Evolutionary conservation across 139 green algal species (phyloP).

Genomic region (Dunaliella primolecta): DNA sequence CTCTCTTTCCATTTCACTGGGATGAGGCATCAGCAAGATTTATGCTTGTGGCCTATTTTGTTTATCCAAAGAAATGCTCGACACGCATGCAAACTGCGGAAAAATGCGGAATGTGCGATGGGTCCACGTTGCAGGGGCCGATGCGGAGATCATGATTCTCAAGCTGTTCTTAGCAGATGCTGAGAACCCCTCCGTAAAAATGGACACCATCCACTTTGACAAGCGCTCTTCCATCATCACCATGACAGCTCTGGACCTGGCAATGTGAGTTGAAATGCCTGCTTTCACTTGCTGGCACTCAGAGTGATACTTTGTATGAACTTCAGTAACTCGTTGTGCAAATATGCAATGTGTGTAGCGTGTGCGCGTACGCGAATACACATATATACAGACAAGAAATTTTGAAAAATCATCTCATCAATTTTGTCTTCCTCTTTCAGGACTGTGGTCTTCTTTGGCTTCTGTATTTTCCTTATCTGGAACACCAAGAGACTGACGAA

Average conservation of each 20-base stretch:
- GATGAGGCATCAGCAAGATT: too few relatives aligned
- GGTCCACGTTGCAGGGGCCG: background rate
- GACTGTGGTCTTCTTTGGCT: constrained; percentile 11
- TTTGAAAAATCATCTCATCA: too few relatives aligned
- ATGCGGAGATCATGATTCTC: constrained; percentile 14
- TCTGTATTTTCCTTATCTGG: constrained; percentile 22
- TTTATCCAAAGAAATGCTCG: too few relatives aligned
- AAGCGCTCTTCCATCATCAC: constrained; percentile 31
- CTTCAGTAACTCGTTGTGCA: too few relatives aligned
- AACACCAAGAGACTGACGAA: background rate
- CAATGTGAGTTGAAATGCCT: constrained; percentile 24
- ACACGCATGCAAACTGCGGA: too few relatives aligned
- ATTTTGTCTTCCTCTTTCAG: too few relatives aligned
- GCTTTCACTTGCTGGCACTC: background rate
- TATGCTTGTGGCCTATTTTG: too few relatives aligned
- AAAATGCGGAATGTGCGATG: background rate
- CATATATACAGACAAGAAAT: too few relatives aligned
- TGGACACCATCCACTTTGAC: constrained; percentile 3
- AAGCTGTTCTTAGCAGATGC: constrained; percentile 10
- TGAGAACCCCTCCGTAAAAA: background rate
- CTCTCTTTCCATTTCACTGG: too few relatives aligned
- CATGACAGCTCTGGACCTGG: constrained; percentile 26
- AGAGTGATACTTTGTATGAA: background rate
- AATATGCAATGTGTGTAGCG: too few relatives aligned
- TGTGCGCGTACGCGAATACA: too few relatives aligned